Conservation (phyloP, 2,329 filamentous ascomycete genomes). For the Celoporthe dispersa region DNA sequence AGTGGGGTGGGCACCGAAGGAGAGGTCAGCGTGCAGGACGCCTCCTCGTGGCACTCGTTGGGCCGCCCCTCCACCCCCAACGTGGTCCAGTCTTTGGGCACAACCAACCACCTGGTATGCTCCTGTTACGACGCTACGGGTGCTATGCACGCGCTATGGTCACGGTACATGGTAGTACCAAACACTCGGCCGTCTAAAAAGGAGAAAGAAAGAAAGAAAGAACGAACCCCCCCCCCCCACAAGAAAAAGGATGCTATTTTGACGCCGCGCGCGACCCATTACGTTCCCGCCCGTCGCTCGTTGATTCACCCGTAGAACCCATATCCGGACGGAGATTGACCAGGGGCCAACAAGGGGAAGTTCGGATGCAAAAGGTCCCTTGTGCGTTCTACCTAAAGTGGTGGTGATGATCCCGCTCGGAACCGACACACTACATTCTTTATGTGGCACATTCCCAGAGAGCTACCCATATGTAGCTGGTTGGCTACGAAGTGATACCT, state of each 20-base stretch:
- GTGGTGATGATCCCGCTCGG: not conserved
- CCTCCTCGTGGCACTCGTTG: constrained; percentile 1
- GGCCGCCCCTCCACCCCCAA: not conserved
- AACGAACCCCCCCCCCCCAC: too few species aligned
- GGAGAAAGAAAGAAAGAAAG: too few species aligned
- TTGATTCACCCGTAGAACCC: not conserved
- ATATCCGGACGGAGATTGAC: not conserved
- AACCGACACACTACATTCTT: not conserved
- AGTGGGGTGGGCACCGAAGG: too few species aligned
- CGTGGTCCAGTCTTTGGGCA: not conserved
- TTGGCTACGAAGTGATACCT: not conserved
- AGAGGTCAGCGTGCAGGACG: constrained; percentile 1
- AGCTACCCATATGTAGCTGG: not conserved
- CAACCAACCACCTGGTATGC: not conserved
- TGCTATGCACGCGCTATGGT: not conserved
- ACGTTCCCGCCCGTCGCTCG: not conserved
- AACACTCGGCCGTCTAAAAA: too few species aligned
- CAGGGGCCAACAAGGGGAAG: not conserved
- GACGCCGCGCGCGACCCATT: not conserved
- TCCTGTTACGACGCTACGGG: not conserved
- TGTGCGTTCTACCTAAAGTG: not conserved
- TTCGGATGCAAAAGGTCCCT: not conserved
- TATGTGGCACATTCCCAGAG: not conserved
- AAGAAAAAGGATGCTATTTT: not conserved
- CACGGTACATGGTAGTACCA: not conserved